Percentiles rank a stretch among this genome's conserved stretches.
Evolutionary conservation across 2,329 filamentous ascomycete species (phyloP).

Genomic region (Rachicladosporium sp.): DNA sequence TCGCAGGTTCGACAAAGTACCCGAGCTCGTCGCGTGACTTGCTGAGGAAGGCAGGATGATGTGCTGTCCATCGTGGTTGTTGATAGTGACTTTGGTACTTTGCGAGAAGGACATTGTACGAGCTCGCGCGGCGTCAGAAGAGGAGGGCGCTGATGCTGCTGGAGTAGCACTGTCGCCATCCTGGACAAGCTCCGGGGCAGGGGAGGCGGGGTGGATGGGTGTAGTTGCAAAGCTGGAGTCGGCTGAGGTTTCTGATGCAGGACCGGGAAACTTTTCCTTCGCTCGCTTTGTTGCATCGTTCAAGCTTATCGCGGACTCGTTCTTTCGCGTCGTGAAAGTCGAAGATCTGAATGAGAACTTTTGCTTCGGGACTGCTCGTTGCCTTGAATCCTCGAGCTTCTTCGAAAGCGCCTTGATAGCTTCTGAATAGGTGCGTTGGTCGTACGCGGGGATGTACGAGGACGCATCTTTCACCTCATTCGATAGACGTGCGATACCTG

Average conservation of each 20-base stretch:
- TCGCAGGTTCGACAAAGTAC: constrained; percentile 56
- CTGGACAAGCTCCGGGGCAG: constrained; percentile 12
- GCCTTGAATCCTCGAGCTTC: constrained; percentile 58
- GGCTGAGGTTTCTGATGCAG: constrained; percentile 27
- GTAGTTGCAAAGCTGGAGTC: constrained; percentile 32
- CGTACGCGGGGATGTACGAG: constrained; percentile 73
- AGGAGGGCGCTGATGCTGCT: constrained; percentile 32
- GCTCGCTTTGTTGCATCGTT: constrained; percentile 45
- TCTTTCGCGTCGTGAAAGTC: constrained; percentile 21
- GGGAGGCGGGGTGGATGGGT: constrained; percentile 14
- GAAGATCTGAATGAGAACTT: constrained; percentile 68
- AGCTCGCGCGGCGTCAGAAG: constrained; percentile 11
- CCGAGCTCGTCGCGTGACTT: constrained; percentile 56
- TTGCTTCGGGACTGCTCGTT: constrained; percentile 57
- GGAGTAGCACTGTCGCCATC: constrained; percentile 12
- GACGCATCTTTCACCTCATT: constrained; percentile 76
- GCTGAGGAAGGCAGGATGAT: constrained; percentile 66
- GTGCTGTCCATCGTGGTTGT: constrained; percentile 52
- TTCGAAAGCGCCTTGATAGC: constrained; percentile 71
- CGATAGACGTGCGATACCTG: constrained; percentile 67
- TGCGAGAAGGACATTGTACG: constrained; percentile 40
- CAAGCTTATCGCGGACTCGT: constrained; percentile 38
- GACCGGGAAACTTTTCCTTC: constrained; percentile 25
- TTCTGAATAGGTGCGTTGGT: constrained; percentile 76
- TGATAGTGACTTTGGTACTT: constrained; percentile 48